Conservation (phyloP, 2,329 filamentous ascomycete species). For the Teratosphaeria viscida region DNA sequence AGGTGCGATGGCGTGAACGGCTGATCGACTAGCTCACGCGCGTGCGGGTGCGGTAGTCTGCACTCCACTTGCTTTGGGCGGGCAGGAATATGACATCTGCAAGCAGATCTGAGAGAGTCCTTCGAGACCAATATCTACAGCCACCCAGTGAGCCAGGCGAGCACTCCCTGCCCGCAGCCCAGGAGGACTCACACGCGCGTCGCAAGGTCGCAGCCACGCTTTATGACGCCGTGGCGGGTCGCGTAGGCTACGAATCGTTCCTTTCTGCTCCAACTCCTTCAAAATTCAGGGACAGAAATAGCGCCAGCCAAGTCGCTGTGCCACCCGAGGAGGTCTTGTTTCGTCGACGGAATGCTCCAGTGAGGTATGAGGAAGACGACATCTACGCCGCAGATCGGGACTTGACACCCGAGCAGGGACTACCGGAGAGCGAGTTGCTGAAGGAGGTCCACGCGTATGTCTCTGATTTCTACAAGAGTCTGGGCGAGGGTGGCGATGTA, state of each 20-base stretch:
- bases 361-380: constrained; percentile 59
- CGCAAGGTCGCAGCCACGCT: constrained; percentile 34
- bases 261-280: constrained; percentile 25
- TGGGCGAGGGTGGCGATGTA: constrained; percentile 10
- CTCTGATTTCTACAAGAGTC: constrained; percentile 51
- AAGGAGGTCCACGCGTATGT: constrained; percentile 59
- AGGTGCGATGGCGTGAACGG: neutral
- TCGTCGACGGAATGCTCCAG: constrained; percentile 51
- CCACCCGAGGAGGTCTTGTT: constrained; percentile 65
- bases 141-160: neutral
- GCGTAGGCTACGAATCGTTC: constrained; percentile 37
- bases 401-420: constrained; percentile 36
- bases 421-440: constrained; percentile 61
- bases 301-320: constrained; percentile 31
- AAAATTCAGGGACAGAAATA: constrained; percentile 18
- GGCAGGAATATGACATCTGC: neutral
- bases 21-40: neutral
- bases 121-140: neutral
- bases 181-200: neutral
- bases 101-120: neutral
- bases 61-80: neutral
- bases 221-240: constrained; percentile 61
- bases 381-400: constrained; percentile 57
- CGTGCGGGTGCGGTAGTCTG: neutral
- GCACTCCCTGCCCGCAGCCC: neutral